Conservation (phyloP, 352 stramenopile genomes). For the Globisporangium spinosum region DNA sequence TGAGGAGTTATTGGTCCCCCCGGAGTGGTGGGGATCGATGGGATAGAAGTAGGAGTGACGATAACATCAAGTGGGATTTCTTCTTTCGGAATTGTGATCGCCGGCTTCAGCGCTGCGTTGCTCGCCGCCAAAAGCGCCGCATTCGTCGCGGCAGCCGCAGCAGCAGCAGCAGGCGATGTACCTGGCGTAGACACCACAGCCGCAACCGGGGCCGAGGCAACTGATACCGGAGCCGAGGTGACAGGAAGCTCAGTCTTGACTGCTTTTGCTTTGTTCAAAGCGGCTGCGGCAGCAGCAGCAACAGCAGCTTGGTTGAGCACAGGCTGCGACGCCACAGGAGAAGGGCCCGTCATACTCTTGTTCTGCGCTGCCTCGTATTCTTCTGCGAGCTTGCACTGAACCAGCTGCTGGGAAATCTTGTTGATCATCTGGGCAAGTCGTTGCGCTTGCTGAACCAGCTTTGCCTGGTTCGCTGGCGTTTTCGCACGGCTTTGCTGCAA, state of each 20-base stretch:
- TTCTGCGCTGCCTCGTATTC: slow-evolving; percentile 66
- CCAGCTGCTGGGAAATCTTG: slow-evolving; percentile 83
- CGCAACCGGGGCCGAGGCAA: slow-evolving; percentile 15
- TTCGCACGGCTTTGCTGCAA: slow-evolving; percentile 70
- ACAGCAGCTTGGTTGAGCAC: slow-evolving; percentile 22
- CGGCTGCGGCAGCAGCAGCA: slow-evolving; percentile 22
- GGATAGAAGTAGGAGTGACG: background rate
- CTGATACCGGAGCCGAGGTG: slow-evolving; percentile 7
- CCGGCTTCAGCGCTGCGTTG: slow-evolving; percentile 18
- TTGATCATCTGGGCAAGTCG: slow-evolving; percentile 80
- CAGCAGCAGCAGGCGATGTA: slow-evolving; percentile 11
- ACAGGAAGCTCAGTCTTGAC: slow-evolving; percentile 29
- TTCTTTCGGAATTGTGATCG: slow-evolving; percentile 3
- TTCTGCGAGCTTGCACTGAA: slow-evolving; percentile 79
- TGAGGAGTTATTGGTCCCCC: slow-evolving; percentile 6
- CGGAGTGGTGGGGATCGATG: background rate
- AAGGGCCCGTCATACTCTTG: slow-evolving; percentile 40
- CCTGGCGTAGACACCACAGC: slow-evolving; percentile 10
- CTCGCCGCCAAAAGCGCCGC: slow-evolving; percentile 7
- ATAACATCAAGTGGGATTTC: slow-evolving; percentile 3
- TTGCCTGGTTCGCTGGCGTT: slow-evolving; percentile 62
- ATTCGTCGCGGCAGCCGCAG: slow-evolving; percentile 11
- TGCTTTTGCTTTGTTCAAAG: slow-evolving; percentile 34
- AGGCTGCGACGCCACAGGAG: slow-evolving; percentile 22
- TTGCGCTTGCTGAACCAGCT: slow-evolving; percentile 70